Evolutionary conservation across 108 stramenopile species (phyloP).

Genomic region (Mediolabrus comicus): DNA sequence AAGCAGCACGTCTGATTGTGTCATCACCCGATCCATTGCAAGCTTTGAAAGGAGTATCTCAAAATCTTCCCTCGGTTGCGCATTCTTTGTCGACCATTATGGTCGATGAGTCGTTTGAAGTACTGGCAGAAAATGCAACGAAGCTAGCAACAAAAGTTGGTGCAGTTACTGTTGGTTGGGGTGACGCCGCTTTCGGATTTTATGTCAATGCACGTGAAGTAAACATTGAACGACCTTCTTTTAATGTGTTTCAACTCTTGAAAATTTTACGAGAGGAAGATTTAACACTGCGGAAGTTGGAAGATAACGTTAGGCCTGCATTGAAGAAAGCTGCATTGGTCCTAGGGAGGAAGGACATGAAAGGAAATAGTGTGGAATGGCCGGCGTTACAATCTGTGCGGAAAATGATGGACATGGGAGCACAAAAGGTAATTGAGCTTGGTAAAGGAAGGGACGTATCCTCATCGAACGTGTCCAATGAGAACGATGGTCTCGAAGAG

Average conservation of each 20-base stretch:
- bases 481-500: conserved; percentile 18
- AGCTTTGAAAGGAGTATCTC: conserved; percentile 73
- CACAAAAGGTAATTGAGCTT: conserved; percentile 26
- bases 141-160: conserved; percentile 47
- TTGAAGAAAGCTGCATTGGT: conserved; percentile 19
- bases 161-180: conserved; percentile 47
- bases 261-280: conserved; percentile 68
- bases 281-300: conserved; percentile 46
- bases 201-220: conserved; percentile 72
- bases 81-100: conserved; percentile 70
- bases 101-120: conserved; percentile 48
- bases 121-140: conserved; percentile 37
- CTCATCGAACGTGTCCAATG: background rate
- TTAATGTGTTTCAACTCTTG: conserved; percentile 85
- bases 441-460: conserved; percentile 18
- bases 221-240: conserved; percentile 66
- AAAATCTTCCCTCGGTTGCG: conserved; percentile 78
- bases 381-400: conserved; percentile 49
- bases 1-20: conserved; percentile 71
- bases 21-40: conserved; percentile 52
- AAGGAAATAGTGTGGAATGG: conserved; percentile 4
- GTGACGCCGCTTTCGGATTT: conserved; percentile 48
- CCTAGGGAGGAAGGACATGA: background rate
- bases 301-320: conserved; percentile 37
- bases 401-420: conserved; percentile 60